Evolutionary conservation across 1,284 basidiomycete genomes (phyloP).

Genomic region (Singerocomus inundabilis): DNA sequence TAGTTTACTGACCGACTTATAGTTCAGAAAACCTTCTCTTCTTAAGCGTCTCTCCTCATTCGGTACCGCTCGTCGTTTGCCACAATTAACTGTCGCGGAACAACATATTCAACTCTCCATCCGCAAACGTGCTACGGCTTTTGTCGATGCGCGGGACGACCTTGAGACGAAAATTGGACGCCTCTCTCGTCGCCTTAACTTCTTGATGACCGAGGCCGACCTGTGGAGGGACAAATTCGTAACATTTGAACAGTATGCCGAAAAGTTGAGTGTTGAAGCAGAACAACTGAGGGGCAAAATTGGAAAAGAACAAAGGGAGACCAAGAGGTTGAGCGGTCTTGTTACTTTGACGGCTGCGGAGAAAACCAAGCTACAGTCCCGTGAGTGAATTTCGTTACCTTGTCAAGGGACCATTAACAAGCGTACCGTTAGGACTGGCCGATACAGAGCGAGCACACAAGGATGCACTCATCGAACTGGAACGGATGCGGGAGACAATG

Average conservation of each 20-base stretch:
- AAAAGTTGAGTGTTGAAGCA: slow-evolving; percentile 83
- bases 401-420: slow-evolving; percentile 11
- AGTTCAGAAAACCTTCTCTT: slow-evolving; percentile 88
- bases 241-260: slow-evolving; percentile 89
- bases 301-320: slow-evolving; percentile 85
- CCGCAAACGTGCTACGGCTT: slow-evolving; percentile 85
- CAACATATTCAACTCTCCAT: slow-evolving; percentile 83
- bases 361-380: slow-evolving; percentile 69
- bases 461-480: slow-evolving; percentile 65
- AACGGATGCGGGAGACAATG: slow-evolving; percentile 74
- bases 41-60: slow-evolving; percentile 84
- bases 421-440: slow-evolving; percentile 47
- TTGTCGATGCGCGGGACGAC: slow-evolving; percentile 90
- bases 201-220: slow-evolving; percentile 88
- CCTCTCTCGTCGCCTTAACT: slow-evolving; percentile 79
- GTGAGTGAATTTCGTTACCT: slow-evolving; percentile 43
- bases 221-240: slow-evolving; percentile 91
- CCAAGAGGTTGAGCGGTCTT: slow-evolving; percentile 75
- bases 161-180: slow-evolving; percentile 88
- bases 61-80: slow-evolving; percentile 66
- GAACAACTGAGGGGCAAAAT: slow-evolving; percentile 79
- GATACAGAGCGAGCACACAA: slow-evolving; percentile 75
- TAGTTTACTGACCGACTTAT: slow-evolving; percentile 19
- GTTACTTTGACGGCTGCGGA: slow-evolving; percentile 74
- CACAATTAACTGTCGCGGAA: slow-evolving; percentile 74